Conservation (phyloP, 2,329 filamentous ascomycete species). For the Claviceps quebecensis region DNA sequence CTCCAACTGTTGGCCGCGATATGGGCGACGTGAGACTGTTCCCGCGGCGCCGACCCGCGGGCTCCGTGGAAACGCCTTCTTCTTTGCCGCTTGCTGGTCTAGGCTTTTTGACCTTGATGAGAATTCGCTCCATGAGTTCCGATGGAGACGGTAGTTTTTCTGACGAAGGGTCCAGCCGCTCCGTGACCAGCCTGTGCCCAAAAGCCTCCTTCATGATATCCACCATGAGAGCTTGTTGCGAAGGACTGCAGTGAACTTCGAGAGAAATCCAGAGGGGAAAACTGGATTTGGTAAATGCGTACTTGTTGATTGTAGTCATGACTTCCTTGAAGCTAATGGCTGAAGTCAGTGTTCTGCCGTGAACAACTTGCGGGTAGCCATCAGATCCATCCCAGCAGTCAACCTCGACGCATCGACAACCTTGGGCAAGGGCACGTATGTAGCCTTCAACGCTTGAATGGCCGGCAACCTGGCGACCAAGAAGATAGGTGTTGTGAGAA, state of each 20-base stretch:
- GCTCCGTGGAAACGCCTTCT: slow-evolving; percentile 21
- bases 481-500: slow-evolving; percentile 94
- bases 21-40: slow-evolving; percentile 59
- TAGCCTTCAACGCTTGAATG: slow-evolving; percentile 92
- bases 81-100: slow-evolving; percentile 25
- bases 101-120: slow-evolving; percentile 90
- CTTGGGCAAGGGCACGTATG: slow-evolving; percentile 72
- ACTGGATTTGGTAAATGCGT: slow-evolving; percentile 75
- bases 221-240: slow-evolving; percentile 80
- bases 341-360: slow-evolving; percentile 79
- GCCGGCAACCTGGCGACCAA: slow-evolving; percentile 79
- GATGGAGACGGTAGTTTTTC: slow-evolving; percentile 70
- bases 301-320: slow-evolving; percentile 85
- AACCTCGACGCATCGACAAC: slow-evolving; percentile 90
- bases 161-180: slow-evolving; percentile 56
- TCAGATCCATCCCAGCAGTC: slow-evolving; percentile 95
- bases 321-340: slow-evolving; percentile 84
- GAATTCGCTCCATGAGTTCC: slow-evolving; percentile 66
- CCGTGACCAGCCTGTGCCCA: slow-evolving; percentile 61
- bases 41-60: slow-evolving; percentile 37
- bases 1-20: slow-evolving; percentile 45
- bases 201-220: slow-evolving; percentile 78
- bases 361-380: slow-evolving; percentile 76
- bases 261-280: slow-evolving; percentile 91
- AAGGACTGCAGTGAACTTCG: slow-evolving; percentile 78